Percentiles rank a stretch among this genome's conserved stretches.
Conservation (phyloP, 768 basidiomycete species). For the Lactarius akahatsu region DNA sequence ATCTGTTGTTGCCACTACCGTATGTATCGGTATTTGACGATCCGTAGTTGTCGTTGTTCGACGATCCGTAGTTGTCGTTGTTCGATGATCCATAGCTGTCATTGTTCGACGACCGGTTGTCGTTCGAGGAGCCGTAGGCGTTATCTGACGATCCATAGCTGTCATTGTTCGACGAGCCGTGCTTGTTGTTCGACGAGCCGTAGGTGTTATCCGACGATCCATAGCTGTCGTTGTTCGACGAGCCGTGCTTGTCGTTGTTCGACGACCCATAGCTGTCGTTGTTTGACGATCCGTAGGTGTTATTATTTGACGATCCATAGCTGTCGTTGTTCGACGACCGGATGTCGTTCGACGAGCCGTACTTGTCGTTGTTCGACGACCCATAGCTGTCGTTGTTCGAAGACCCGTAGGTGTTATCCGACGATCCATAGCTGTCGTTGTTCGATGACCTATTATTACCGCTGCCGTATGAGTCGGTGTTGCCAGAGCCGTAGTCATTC, state of each 20-base stretch:
- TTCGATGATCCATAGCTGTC: neutral
- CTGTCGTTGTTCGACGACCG: conserved; percentile 33
- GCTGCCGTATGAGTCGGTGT: conserved; percentile 13
- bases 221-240: conserved; percentile 28
- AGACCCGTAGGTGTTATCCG: conserved; percentile 25
- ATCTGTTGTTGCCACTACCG: conserved; percentile 14
- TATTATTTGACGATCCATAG: conserved; percentile 32
- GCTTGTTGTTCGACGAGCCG: conserved; percentile 31
- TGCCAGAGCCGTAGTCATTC: neutral
- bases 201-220: conserved; percentile 32
- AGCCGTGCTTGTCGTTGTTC: conserved; percentile 23
- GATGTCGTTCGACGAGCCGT: conserved; percentile 29
- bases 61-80: conserved; percentile 23
- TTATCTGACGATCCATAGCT: conserved; percentile 33
- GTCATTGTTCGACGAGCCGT: conserved; percentile 7
- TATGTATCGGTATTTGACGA: conserved; percentile 29
- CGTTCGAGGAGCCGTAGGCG: conserved; percentile 31
- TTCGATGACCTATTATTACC: conserved; percentile 19
- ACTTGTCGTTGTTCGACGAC: conserved; percentile 11
- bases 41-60: conserved; percentile 33
- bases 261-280: conserved; percentile 24
- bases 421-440: conserved; percentile 26
- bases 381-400: conserved; percentile 4
- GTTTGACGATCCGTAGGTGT: neutral
- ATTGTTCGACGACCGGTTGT: conserved; percentile 31